phyloP scores from a whole-genome alignment of 345 rosid species.

The Psidium friedrichsthalianum region DNA sequence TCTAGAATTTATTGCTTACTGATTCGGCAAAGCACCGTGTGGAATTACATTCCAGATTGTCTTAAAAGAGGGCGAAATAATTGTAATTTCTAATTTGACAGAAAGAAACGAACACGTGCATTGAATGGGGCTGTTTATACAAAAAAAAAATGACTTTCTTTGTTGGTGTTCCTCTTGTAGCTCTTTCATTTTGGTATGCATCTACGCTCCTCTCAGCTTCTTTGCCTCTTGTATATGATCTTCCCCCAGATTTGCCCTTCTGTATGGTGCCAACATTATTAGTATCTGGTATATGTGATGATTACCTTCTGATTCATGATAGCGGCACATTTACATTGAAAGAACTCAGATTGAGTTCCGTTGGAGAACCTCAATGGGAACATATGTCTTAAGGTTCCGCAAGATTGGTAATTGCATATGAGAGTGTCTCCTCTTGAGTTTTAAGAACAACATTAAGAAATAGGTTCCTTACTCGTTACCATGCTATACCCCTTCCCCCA shows the following conservation, averaged over 20 bases:
- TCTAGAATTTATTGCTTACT: neutral
- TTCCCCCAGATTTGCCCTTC: neutral
- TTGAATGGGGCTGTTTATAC: neutral
- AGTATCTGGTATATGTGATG: neutral
- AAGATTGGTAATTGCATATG: neutral
- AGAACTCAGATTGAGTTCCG: neutral
- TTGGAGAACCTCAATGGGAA: neutral
- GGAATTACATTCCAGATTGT: neutral
- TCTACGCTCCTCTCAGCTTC: neutral
- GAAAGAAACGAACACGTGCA: neutral
- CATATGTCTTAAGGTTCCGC: neutral
- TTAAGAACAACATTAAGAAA: neutral
- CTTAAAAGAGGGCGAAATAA: neutral
- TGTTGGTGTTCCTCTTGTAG: neutral
- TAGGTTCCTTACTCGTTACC: neutral
- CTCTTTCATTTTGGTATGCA: neutral
- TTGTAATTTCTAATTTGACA: neutral
- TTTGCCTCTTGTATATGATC: neutral
- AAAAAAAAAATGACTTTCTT: neutral
- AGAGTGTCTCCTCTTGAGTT: neutral
- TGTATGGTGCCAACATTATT: neutral
- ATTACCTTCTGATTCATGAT: neutral
- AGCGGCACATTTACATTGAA: neutral
- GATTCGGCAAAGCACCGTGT: neutral
- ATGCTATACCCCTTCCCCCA: neutral